A percentile compares a stretch with the other conserved stretches of the same genome.
phyloP scores from a whole-genome alignment of 805 yeast genomes.

The Cyberlindnera maritima region DNA sequence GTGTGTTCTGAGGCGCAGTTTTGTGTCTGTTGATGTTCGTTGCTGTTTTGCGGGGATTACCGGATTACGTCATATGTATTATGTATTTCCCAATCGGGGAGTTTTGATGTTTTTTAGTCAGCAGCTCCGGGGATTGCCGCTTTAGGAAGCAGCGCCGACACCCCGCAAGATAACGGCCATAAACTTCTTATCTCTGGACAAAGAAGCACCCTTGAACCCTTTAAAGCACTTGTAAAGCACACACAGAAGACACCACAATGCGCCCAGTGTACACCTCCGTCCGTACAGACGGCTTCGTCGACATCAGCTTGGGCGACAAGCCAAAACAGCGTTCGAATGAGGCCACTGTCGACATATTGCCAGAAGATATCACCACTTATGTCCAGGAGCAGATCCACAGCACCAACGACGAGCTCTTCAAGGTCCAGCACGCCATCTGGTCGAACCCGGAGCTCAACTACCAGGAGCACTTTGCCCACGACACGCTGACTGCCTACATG shows the following conservation, averaged over 20 bases:
- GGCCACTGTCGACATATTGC: background rate
- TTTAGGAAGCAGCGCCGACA: background rate
- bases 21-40: too few species aligned
- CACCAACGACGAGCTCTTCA: conserved; percentile 6
- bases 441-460: conserved; percentile 10
- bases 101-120: too few species aligned
- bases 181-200: background rate
- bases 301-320: background rate
- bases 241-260: background rate
- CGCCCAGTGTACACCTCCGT: conserved; percentile 1
- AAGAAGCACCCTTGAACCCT: background rate
- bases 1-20: too few species aligned
- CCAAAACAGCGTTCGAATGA: background rate
- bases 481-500: conserved; percentile 6
- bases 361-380: conserved; percentile 2
- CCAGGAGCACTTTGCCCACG: conserved; percentile 10
- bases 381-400: conserved; percentile 1
- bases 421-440: conserved; percentile 11
- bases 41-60: too few species aligned
- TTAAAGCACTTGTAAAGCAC: background rate
- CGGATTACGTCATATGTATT: too few species aligned
- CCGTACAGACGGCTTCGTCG: conserved; percentile 3
- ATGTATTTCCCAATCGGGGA: too few species aligned
- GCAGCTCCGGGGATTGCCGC: conserved; percentile 1
- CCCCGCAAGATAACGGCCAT: background rate